These are phyloP conservation scores for Kwoniella pini DNA, from an alignment of 768 basidiomycete genomes.

Conservation along the genomic window DNA sequence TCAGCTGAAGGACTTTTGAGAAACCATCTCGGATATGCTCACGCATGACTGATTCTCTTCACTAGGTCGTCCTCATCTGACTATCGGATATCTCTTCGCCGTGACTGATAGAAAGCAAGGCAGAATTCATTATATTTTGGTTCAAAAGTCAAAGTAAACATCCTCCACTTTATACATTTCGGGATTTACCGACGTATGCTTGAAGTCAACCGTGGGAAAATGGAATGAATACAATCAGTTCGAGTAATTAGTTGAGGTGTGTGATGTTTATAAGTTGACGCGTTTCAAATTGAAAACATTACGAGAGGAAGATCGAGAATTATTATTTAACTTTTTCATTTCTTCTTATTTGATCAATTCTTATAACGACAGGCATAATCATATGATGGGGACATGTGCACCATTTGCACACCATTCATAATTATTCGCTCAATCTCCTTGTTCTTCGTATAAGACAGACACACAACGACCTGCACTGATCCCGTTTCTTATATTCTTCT, in stretches of 20 bases:
- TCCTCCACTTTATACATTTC: slow-evolving; percentile 9
- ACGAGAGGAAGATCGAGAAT: neutral
- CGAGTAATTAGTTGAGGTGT: neutral
- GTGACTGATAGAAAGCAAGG: neutral
- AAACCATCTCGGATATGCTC: too few species aligned
- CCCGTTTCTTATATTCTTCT: slow-evolving; percentile 1
- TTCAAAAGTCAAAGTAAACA: slow-evolving; percentile 20
- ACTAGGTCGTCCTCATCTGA: neutral
- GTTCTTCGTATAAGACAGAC: neutral
- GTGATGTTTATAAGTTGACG: neutral
- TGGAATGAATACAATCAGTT: too few species aligned
- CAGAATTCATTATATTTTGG: neutral
- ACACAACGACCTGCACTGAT: neutral
- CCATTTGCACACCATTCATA: too few species aligned
- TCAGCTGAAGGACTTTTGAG: too few species aligned
- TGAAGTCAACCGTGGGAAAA: slow-evolving; percentile 1
- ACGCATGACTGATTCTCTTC: slow-evolving; percentile 1
- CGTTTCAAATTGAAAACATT: slow-evolving; percentile 21
- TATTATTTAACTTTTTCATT: slow-evolving; percentile 1
- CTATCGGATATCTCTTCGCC: neutral
- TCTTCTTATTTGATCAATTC: neutral
- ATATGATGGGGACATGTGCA: too few species aligned
- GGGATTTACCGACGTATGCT: slow-evolving; percentile 9
- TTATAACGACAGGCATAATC: too few species aligned
- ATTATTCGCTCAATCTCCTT: too few species aligned